A percentile compares a stretch with the other conserved stretches of the same genome.
phyloP scores from a whole-genome alignment of 805 yeast species.

The Lipomyces starkeyi region DNA sequence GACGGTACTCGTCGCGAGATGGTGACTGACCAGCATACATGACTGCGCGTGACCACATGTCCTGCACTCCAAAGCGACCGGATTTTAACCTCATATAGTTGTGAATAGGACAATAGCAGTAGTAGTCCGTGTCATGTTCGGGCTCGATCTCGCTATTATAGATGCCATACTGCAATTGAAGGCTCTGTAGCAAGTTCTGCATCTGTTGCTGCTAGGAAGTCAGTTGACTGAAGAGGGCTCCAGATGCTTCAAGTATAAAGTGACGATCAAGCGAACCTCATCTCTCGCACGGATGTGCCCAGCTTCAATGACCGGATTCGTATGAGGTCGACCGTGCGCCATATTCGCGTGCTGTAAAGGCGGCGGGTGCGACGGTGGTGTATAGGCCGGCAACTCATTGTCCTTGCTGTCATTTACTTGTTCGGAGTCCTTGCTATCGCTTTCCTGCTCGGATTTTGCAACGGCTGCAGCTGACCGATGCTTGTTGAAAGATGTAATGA shows the following conservation, averaged over 20 bases:
- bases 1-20: not conserved
- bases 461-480: slow-evolving; percentile 2
- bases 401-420: not conserved
- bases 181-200: slow-evolving; percentile 1
- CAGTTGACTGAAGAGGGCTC: slow-evolving; percentile 1
- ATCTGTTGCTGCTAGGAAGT: not conserved
- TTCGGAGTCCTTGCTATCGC: not conserved
- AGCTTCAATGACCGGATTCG: not conserved
- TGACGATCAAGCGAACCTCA: not conserved
- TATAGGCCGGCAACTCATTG: not conserved
- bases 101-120: not conserved
- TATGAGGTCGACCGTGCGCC: slow-evolving; percentile 1
- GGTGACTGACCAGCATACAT: not conserved
- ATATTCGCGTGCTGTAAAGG: too few species aligned
- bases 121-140: not conserved
- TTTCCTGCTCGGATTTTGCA: not conserved
- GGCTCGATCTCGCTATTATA: not conserved
- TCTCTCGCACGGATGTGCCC: not conserved
- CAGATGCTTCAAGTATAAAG: not conserved
- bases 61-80: not conserved
- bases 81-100: not conserved
- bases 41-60: slow-evolving; percentile 1
- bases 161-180: not conserved
- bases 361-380: not conserved
- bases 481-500: not conserved